Evolutionary conservation across 2,329 filamentous ascomycete genomes (phyloP), one percentile per base, ranked within the genome.

Genomic region (Akanthomyces muscarius): DNA sequence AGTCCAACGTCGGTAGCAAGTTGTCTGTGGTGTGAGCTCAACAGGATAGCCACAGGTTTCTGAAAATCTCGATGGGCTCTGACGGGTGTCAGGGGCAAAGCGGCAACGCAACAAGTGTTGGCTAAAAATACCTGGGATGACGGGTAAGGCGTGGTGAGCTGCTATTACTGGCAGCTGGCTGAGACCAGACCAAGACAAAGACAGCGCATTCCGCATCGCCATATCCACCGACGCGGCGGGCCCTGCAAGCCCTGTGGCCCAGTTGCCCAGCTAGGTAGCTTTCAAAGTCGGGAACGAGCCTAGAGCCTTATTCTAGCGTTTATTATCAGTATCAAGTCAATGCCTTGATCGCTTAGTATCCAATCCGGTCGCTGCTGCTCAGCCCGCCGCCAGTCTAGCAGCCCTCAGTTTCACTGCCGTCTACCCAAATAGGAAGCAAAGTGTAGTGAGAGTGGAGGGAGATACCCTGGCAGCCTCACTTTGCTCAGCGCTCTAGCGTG

Each of bases 201-300:
- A 48, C 44, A 50, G 21, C 21, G 23, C 55, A 45, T 36, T 45
- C 54, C 45, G 54, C 54, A 56, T 30, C 10, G n/a, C 10, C 11
- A 57, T 47, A 21, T 57, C 28, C n/a, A 47, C 55, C 38, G 10
- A 41, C 38, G 16, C 16, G 13, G 38, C 55, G 25, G 14, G 21
- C 55, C 45, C 42, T 48, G 54, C 41, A 36, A 36, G 33, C 33
- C 28, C 33, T 36, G 33, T 11, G 33, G 10, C 33, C 33, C 33
- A 11, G 33, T 1, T 36, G 8, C 33, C 33, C 8, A 36, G 33
- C 7, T 36, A 36, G 2, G 7, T 47, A 14, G 55, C 41, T 45
- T 56, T 8, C 13, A 38, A 42, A n/a, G 36, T 44, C 16, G 38
- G 33, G 44, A 58, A 58, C 55, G 55, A 58, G 55, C 55, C 44